Conservation (phyloP, 2,329 filamentous ascomycete species). For the Grosmannia clavigera region DNA sequence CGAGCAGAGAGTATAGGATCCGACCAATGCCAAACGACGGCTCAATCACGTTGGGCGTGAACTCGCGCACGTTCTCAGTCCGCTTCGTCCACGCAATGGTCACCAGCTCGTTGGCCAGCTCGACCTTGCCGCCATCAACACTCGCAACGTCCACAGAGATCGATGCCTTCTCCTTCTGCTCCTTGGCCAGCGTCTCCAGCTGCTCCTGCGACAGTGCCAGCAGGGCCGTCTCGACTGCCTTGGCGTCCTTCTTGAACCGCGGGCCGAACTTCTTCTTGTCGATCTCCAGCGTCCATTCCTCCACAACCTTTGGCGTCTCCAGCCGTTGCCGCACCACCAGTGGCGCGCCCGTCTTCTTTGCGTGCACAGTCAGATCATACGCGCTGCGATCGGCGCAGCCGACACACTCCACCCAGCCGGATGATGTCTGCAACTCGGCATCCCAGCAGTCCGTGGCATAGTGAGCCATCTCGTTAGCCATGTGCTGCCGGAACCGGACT, state of each 20-base stretch:
- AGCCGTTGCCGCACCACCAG: constrained; percentile 75
- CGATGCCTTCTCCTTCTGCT: constrained; percentile 61
- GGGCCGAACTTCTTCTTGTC: constrained; percentile 96
- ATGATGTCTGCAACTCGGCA: constrained; percentile 79
- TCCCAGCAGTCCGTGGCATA: constrained; percentile 98
- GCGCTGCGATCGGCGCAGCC: constrained; percentile 82
- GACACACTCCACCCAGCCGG: constrained; percentile 97
- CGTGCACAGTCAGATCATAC: constrained; percentile 85
- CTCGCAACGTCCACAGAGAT: constrained; percentile 63
- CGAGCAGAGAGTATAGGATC: constrained; percentile 84
- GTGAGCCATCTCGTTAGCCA: constrained; percentile 68
- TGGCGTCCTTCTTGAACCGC: constrained; percentile 88
- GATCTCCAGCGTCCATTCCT: constrained; percentile 79
- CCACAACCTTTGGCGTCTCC: constrained; percentile 63
- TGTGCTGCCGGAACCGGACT: constrained; percentile 93
- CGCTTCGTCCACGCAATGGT: constrained; percentile 74
- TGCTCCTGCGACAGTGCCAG: constrained; percentile 66
- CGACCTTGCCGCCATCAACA: constrained; percentile 57
- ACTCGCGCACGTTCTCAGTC: constrained; percentile 75
- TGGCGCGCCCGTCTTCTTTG: constrained; percentile 80
- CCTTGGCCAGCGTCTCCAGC: constrained; percentile 65
- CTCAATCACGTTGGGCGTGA: constrained; percentile 91
- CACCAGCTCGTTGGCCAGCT: constrained; percentile 68
- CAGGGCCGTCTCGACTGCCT: constrained; percentile 69
- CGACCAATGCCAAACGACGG: constrained; percentile 95